Percentiles rank a stretch among this genome's conserved stretches.
These are phyloP conservation scores for Raffaelea deltoideospora DNA, from an alignment of 2,329 filamentous ascomycete species.

Conservation along the genomic window DNA sequence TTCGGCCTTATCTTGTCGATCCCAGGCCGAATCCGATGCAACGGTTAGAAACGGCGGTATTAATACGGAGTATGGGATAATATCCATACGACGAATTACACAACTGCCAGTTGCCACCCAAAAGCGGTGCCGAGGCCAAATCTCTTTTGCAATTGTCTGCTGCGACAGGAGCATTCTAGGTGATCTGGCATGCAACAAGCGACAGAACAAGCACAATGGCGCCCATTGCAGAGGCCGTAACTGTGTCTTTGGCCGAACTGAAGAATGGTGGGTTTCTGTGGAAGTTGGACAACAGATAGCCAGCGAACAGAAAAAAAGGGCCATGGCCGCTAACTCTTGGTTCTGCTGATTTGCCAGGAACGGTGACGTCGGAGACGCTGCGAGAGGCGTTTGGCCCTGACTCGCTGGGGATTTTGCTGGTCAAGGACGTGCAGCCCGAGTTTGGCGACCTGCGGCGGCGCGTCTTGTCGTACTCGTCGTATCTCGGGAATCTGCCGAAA, in stretches of 20 bases:
- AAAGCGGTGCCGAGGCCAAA: no score
- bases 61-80: no score
- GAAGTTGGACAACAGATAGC: neutral
- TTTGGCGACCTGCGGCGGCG: conserved; percentile 59
- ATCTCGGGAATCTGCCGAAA: conserved; percentile 66
- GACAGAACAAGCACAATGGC: conserved; percentile 6
- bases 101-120: no score
- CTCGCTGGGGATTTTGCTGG: conserved; percentile 85
- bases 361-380: conserved; percentile 51
- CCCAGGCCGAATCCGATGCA: no score
- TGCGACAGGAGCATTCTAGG: no score
- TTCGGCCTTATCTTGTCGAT: no score
- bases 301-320: no score
- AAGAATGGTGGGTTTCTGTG: conserved; percentile 4
- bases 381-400: conserved; percentile 77
- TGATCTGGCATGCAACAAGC: no score
- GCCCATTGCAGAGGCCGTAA: conserved; percentile 8
- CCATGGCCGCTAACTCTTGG: no score
- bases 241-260: conserved; percentile 10
- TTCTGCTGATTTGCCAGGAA: conserved; percentile 27
- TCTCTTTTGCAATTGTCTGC: no score
- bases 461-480: conserved; percentile 75
- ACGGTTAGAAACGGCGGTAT: no score
- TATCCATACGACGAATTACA: no score
- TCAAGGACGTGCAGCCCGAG: conserved; percentile 62